Evolutionary conservation across 1,139 yeast genomes (phyloP).

Genomic region (Suhomyces guaymorum): DNA sequence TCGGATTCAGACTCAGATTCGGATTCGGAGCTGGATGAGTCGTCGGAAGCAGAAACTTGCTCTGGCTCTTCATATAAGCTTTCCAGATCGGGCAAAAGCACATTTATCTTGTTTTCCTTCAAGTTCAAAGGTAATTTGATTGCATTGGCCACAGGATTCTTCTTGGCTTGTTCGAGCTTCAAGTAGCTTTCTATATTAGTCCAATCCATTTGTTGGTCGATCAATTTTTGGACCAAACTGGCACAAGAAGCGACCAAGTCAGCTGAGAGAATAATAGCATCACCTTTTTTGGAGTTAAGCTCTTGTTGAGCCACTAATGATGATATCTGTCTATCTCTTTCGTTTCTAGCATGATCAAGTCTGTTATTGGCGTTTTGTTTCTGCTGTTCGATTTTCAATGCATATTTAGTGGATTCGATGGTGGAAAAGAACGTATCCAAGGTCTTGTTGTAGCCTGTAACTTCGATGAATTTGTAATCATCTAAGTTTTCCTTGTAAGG

Average conservation of each 20-base stretch:
- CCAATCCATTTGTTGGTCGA: slow-evolving; percentile 95
- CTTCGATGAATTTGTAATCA: slow-evolving; percentile 34
- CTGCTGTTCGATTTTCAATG: slow-evolving; percentile 71
- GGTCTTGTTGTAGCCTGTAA: slow-evolving; percentile 73
- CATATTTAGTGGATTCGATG: slow-evolving; percentile 76
- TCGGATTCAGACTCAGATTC: slow-evolving; percentile 31
- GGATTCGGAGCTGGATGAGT: slow-evolving; percentile 16
- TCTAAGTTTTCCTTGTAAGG: slow-evolving; percentile 50
- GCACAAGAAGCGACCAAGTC: slow-evolving; percentile 73
- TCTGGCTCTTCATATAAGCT: slow-evolving; percentile 25
- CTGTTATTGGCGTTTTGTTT: slow-evolving; percentile 74
- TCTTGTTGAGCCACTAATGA: slow-evolving; percentile 66
- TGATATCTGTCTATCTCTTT: slow-evolving; percentile 70
- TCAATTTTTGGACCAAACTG: slow-evolving; percentile 59
- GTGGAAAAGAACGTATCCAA: slow-evolving; percentile 84
- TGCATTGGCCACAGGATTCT: slow-evolving; percentile 61
- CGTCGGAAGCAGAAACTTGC: slow-evolving; percentile 22
- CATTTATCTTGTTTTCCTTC: slow-evolving; percentile 63
- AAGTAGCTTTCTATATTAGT: slow-evolving; percentile 78
- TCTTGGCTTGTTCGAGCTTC: slow-evolving; percentile 64
- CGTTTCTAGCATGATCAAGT: slow-evolving; percentile 71
- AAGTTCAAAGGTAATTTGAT: slow-evolving; percentile 73
- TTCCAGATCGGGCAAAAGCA: slow-evolving; percentile 52
- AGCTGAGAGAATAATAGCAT: slow-evolving; percentile 68
- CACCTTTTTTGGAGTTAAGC: slow-evolving; percentile 67